phyloP scores from a whole-genome alignment of 2,329 filamentous ascomycete genomes.

The Raffaelea arxii region DNA sequence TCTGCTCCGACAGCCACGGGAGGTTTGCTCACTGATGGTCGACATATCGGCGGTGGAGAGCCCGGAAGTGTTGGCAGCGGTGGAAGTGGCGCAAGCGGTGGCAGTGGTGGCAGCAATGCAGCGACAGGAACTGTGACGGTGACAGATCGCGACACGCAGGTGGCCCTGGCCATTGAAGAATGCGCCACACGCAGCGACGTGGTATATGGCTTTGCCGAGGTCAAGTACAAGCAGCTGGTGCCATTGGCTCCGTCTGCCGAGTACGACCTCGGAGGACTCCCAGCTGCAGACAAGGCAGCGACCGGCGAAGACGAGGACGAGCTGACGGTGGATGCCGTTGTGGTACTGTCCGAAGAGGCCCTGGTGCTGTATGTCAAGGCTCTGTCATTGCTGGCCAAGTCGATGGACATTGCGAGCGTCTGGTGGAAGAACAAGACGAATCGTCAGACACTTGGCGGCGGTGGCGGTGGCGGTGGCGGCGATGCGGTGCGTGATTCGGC shows the following conservation, averaged over 20 bases:
- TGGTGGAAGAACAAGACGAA: conserved; percentile 82
- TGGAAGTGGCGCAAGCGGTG: conserved; percentile 17
- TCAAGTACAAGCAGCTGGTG: conserved; percentile 96
- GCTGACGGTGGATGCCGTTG: conserved; percentile 75
- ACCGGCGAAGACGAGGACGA: conserved; percentile 58
- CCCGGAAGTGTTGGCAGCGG: conserved; percentile 22
- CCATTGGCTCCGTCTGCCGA: conserved; percentile 73
- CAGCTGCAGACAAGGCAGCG: conserved; percentile 36
- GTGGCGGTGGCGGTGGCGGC: neutral
- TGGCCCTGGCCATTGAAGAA: conserved; percentile 79
- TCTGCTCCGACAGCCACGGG: conserved; percentile 4
- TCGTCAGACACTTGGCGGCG: conserved; percentile 34
- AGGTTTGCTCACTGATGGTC: conserved; percentile 12
- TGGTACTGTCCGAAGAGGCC: conserved; percentile 86
- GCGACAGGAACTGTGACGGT: conserved; percentile 29
- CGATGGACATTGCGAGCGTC: conserved; percentile 86
- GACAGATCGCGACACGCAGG: conserved; percentile 69
- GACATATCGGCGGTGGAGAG: neutral
- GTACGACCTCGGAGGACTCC: conserved; percentile 56
- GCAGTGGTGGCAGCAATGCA: conserved; percentile 29
- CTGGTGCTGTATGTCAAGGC: conserved; percentile 95
- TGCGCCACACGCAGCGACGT: conserved; percentile 89
- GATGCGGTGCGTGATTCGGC: conserved; percentile 32
- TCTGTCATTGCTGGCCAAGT: conserved; percentile 77
- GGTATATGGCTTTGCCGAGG: conserved; percentile 94